phyloP scores from a whole-genome alignment of 176 grass and related monocot genomes.

The Chrysopogon serrulatus region DNA sequence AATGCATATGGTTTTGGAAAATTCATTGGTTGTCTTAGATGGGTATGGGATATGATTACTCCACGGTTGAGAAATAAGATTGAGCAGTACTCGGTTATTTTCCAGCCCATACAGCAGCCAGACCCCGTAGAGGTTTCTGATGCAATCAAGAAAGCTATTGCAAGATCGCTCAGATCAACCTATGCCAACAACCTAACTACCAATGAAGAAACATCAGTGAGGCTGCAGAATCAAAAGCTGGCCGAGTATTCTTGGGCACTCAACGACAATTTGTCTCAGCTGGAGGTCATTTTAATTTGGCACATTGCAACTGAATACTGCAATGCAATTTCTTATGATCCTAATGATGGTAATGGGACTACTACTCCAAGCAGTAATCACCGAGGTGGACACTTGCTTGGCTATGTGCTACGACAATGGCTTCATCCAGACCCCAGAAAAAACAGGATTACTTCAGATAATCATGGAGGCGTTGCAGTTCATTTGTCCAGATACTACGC shows the following conservation, averaged over 20 bases:
- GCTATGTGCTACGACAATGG: no score
- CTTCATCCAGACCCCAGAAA: neutral
- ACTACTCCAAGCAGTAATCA: no score
- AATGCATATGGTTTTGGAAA: neutral
- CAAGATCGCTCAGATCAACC: neutral
- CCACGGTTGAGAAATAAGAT: neutral
- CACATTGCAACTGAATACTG: neutral
- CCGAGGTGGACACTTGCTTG: no score
- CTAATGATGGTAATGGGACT: no score
- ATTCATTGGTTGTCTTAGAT: neutral
- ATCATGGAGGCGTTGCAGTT: neutral
- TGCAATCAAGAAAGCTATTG: neutral
- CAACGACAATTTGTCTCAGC: neutral
- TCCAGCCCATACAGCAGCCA: neutral
- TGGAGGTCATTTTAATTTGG: neutral
- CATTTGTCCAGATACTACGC: neutral
- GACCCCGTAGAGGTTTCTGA: neutral
- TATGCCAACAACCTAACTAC: neutral
- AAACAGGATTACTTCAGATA: neutral
- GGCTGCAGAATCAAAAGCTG: neutral
- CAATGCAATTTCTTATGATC: neutral
- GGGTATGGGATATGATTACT: neutral
- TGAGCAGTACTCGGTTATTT: neutral
- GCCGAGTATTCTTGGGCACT: neutral
- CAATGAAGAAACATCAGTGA: neutral